Evolutionary conservation across 2,329 filamentous ascomycete species (phyloP).

Genomic region (Ceratocystis variospora): DNA sequence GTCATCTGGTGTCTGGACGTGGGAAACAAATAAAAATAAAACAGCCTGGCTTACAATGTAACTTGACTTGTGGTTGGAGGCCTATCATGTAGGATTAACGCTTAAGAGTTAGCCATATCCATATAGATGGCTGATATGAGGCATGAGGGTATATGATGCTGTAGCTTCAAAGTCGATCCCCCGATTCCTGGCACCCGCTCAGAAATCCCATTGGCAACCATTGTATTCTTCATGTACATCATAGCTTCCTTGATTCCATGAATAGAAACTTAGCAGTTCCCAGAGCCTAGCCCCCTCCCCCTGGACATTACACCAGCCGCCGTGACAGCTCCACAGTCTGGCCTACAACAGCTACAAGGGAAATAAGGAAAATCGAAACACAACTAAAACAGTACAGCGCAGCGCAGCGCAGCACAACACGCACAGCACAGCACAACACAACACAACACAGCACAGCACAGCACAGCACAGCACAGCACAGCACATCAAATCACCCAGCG

Average conservation of each 20-base stretch:
- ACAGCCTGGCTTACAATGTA: constrained; percentile 2
- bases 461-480: too few relatives aligned
- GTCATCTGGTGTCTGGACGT: too few relatives aligned
- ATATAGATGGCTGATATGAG: too few relatives aligned
- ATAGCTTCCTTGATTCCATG: neutral
- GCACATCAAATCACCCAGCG: neutral
- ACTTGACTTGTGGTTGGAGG: neutral
- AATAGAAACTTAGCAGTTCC: neutral
- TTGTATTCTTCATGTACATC: neutral
- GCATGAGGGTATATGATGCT: neutral
- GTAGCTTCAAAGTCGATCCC: neutral
- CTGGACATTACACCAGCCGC: neutral
- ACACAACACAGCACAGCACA: neutral
- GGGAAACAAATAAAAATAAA: neutral
- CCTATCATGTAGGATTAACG: neutral
- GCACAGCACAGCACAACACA: neutral
- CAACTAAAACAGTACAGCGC: neutral
- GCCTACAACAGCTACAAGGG: neutral
- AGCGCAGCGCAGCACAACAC: too few relatives aligned
- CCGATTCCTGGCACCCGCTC: too few relatives aligned
- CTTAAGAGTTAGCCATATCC: too few relatives aligned
- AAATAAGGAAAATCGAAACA: neutral
- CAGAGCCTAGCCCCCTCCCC: neutral
- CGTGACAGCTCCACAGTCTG: neutral
- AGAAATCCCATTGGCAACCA: neutral